Base-by-base conservation (phyloP, 2,329 filamentous ascomycete genomes). In the Talaromyces sp. region DNA sequence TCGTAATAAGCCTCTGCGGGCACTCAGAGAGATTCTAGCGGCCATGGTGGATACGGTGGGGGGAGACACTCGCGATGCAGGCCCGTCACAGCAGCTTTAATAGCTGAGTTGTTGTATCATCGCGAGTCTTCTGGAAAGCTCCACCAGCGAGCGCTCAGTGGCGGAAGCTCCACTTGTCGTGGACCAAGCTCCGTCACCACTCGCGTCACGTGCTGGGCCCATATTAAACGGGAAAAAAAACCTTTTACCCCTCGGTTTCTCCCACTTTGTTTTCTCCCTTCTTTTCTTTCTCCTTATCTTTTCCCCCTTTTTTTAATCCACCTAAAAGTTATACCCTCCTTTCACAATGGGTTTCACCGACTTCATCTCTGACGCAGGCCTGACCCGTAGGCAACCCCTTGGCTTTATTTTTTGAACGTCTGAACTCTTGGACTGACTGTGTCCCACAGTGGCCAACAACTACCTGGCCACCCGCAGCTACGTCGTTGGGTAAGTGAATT, bases 401-500 rank as follows among this genome's bases (percentile, higher is more conserved):
- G 51, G 54, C 49, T 45, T 52, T 61, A 60, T 64, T 46, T 51
- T 52, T 56, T 62, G 56, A 43, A 17, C 11, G 32, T 46, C 58
- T 53, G 52, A 55, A 57, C 50, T 46, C 52, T 57, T 56, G 57
- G 59, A 62, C 69, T 70, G 69, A 68, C 64, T 58, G 51, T 66
- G 63, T 67, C 64, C 63, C 58, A 67, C 66, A 74, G 72, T 74
- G 66, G 73, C 73, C 71, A 74, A 75, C 70, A 66, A 66, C 63
- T 76, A 64, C 70, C 66, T 76, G 54, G 62, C 68, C 57, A 89
- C 86, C 71, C 85, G 87, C 72, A 89, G 86, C 78, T 93, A 93
- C 81, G 86, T 93, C 70, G 80, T 87, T 78, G 89, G 89, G 89
- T 92, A 87, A 73, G 89, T 51, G 36, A 55, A 41, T 53, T 49